Evolutionary conservation across 1,284 basidiomycete species (phyloP).

Genomic region (Entoloma clypeatum): DNA sequence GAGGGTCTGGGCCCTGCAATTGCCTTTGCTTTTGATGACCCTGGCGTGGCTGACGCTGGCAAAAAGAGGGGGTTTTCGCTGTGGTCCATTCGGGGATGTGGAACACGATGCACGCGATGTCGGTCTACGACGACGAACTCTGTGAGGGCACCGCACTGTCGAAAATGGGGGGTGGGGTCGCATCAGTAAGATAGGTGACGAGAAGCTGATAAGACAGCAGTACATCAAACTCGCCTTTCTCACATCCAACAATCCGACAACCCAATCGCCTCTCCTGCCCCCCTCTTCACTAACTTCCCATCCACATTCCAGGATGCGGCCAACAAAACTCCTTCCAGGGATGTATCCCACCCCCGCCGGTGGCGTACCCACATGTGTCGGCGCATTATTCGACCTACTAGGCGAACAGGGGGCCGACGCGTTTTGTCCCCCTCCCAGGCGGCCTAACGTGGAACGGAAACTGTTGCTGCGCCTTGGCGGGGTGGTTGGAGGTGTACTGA

Average conservation of each 20-base stretch:
- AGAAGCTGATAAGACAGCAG: neutral
- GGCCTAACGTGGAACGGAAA: conserved; percentile 21
- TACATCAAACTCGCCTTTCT: conserved; percentile 55
- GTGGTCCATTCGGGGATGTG: conserved; percentile 44
- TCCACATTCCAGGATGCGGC: conserved; percentile 74
- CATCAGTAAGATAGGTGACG: conserved; percentile 1
- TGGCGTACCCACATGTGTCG: conserved; percentile 14
- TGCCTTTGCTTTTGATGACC: conserved; percentile 5
- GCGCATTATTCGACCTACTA: conserved; percentile 2
- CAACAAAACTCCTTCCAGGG: conserved; percentile 81
- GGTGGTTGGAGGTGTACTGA: conserved; percentile 9
- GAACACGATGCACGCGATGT: conserved; percentile 68
- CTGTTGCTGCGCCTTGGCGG: conserved; percentile 24
- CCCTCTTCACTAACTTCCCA: conserved; percentile 70
- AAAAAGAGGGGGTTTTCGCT: conserved; percentile 16
- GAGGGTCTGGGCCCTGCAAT: no score
- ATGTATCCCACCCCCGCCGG: conserved; percentile 60
- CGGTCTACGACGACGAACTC: conserved; percentile 83
- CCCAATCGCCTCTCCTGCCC: conserved; percentile 75
- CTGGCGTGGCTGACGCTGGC: conserved; percentile 3
- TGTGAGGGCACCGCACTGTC: conserved; percentile 73
- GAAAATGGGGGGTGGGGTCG: conserved; percentile 1
- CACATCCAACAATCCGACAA: conserved; percentile 73
- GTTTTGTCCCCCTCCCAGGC: conserved; percentile 12
- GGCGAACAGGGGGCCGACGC: conserved; percentile 11